Evolutionary conservation across 208 protist species (phyloP), one percentile per base, ranked within the genome.

Genomic region (Leishmania mexicana): DNA sequence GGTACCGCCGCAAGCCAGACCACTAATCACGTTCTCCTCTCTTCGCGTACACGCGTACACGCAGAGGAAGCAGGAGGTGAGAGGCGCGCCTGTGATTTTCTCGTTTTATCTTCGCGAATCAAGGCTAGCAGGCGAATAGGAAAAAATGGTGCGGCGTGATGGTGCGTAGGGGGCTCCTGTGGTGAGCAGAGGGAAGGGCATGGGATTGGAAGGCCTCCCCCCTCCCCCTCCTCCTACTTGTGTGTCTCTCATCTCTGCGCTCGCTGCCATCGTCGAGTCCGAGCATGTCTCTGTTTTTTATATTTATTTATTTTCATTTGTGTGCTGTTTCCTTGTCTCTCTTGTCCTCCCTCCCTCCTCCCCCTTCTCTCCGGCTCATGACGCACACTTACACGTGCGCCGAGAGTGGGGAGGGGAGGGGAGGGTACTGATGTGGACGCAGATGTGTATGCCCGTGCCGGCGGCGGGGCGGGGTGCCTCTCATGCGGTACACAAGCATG

Each of bases 1-100:
- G 90, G 65, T 99, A 99, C 93, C 93, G 99, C 81, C 92, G 92
- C 85, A 99, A 99, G 97, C 73, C 92, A 35, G 97, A 99, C 77
- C 90, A 97, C 87, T 96, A 95, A 92, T 42, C 51, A 65, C 38
- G 73, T 28, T 54, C 72, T 62, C 67, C 13, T 31, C 45, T 65
- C 53, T 19, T 40, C 21, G 35, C 2, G 8, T 49, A 53, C 68
- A 51, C 38, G n/a, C 57, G 0, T n/a, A 4, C 57, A 62, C 40
- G 35, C 11, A 31, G 3, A 45, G 42, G 10, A 19, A 13, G 45
- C 8, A 74, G 3, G 68, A 13, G 68, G 45, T 53, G 24, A 13
- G 45, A n/a, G 38, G 42, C 40, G 11, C 6, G 2, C 24, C 19
- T 74, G 7, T 2, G 21, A 3, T 72, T 19, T 15, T 72, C 45